Evolutionary conservation across 805 yeast species (phyloP).

Genomic region (Candida sphagnicola): DNA sequence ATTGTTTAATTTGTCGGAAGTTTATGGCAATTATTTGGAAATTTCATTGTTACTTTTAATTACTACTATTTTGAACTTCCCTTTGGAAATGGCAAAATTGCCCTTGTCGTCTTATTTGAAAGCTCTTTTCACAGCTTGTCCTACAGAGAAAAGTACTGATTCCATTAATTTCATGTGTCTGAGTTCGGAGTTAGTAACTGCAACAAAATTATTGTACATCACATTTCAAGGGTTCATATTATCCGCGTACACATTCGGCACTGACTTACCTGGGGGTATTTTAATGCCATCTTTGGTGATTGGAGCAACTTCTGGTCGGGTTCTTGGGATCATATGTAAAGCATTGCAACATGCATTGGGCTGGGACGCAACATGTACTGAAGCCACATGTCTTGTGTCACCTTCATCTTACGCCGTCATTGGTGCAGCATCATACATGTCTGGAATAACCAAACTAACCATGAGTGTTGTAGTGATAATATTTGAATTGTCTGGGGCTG

Average conservation of each 20-base stretch:
- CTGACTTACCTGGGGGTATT: conserved; percentile 65
- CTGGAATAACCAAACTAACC: conserved; percentile 79
- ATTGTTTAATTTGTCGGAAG: conserved; percentile 11
- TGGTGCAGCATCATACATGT: conserved; percentile 79
- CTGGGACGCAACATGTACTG: conserved; percentile 38
- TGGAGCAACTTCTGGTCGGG: conserved; percentile 58
- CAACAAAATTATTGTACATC: conserved; percentile 32
- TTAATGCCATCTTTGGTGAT: conserved; percentile 59
- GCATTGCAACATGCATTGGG: conserved; percentile 38
- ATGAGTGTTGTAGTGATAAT: conserved; percentile 76
- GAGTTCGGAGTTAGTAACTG: conserved; percentile 20
- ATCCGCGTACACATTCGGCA: conserved; percentile 68
- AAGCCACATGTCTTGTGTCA: conserved; percentile 56
- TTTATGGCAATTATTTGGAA: conserved; percentile 40
- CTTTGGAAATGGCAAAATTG: conserved; percentile 48
- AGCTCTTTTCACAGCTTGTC: conserved; percentile 70
- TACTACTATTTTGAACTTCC: conserved; percentile 55
- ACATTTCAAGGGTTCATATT: conserved; percentile 51
- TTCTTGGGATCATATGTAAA: conserved; percentile 51
- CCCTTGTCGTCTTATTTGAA: conserved; percentile 56
- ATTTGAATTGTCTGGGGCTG: conserved; percentile 83
- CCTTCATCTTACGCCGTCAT: conserved; percentile 88
- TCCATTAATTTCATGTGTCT: conserved; percentile 35
- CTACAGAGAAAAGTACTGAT: conserved; percentile 14
- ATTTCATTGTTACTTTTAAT: conserved; percentile 43